A percentile compares a stretch with the other conserved stretches of the same genome.
These are phyloP conservation scores for Cichorium intybus DNA, from an alignment of 140 eudicot genomes.

Conservation along the genomic window DNA sequence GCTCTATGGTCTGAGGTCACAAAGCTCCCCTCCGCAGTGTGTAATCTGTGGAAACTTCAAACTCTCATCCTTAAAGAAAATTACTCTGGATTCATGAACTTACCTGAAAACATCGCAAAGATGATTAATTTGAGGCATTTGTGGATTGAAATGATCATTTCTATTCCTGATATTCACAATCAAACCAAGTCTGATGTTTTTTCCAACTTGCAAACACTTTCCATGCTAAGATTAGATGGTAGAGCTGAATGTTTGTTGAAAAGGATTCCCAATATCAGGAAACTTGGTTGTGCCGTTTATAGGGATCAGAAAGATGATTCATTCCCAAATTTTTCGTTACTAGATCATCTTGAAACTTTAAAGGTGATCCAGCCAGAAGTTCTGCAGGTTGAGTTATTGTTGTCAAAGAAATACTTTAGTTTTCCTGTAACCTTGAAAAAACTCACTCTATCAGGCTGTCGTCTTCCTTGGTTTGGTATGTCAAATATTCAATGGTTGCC, in stretches of 20 bases:
- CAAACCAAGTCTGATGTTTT: constrained; percentile 10
- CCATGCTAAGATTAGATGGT: constrained; percentile 22
- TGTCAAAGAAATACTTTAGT: background rate
- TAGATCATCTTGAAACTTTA: constrained; percentile 20
- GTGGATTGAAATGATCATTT: constrained; percentile 12
- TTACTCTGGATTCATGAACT: constrained; percentile 13
- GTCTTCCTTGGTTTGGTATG: constrained; percentile 32
- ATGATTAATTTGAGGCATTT: constrained; percentile 32
- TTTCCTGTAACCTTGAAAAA: constrained; percentile 27
- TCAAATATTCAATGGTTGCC: constrained; percentile 26
- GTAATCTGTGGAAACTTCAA: constrained; percentile 27
- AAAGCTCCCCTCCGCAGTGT: constrained; percentile 18
- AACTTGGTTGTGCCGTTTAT: constrained; percentile 22
- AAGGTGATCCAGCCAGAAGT: constrained; percentile 20
- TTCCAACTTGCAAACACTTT: constrained; percentile 26
- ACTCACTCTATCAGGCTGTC: constrained; percentile 23
- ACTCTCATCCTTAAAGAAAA: constrained; percentile 26
- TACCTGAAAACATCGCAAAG: constrained; percentile 11
- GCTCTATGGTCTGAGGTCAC: constrained; percentile 23
- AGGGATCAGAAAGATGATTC: background rate
- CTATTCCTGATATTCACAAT: constrained; percentile 10
- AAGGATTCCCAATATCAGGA: constrained; percentile 19
- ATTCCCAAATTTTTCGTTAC: constrained; percentile 18
- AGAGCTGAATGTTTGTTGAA: constrained; percentile 23
- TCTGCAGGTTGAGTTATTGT: background rate